Conservation (phyloP, 345 rosid genomes). For the Euclidium syriacum region DNA sequence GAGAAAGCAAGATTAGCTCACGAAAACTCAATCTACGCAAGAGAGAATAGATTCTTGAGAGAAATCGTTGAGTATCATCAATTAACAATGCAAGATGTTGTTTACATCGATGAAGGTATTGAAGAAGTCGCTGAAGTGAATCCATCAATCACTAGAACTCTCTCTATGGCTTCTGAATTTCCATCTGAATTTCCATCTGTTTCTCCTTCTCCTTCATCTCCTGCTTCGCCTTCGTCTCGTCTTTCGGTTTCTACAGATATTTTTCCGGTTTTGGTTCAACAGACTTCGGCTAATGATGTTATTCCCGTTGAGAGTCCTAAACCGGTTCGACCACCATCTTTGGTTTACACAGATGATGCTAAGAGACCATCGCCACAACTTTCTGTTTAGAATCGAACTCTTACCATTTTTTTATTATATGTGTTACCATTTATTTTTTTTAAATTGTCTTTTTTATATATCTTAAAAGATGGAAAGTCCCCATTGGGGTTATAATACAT, state of each 20-base stretch:
- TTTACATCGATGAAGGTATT: conserved; percentile 76
- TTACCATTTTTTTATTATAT: neutral
- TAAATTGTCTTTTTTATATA: too few relatives aligned
- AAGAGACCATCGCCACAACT: conserved; percentile 18
- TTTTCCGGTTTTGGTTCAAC: neutral
- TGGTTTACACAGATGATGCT: conserved; percentile 24
- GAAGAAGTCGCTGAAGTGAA: conserved; percentile 66
- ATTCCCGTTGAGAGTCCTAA: conserved; percentile 21
- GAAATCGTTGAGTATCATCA: conserved; percentile 97
- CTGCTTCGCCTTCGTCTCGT: conserved; percentile 43
- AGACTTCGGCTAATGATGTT: neutral
- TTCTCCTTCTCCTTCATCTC: conserved; percentile 48
- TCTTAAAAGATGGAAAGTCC: too few relatives aligned
- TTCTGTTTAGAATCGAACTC: conserved; percentile 11
- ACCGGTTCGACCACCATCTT: conserved; percentile 30
- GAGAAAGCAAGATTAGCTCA: conserved; percentile 95
- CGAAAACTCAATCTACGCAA: conserved; percentile 72
- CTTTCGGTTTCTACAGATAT: conserved; percentile 25
- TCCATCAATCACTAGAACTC: conserved; percentile 45
- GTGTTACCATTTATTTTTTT: too few relatives aligned
- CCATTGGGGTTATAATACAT: too few relatives aligned
- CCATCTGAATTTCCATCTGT: conserved; percentile 24
- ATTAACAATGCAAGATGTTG: conserved; percentile 93
- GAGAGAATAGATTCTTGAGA: conserved; percentile 91
- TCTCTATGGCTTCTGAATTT: conserved; percentile 37